Conservation (phyloP, 495 filamentous ascomycete species). For the Penicillium riverlandense region DNA sequence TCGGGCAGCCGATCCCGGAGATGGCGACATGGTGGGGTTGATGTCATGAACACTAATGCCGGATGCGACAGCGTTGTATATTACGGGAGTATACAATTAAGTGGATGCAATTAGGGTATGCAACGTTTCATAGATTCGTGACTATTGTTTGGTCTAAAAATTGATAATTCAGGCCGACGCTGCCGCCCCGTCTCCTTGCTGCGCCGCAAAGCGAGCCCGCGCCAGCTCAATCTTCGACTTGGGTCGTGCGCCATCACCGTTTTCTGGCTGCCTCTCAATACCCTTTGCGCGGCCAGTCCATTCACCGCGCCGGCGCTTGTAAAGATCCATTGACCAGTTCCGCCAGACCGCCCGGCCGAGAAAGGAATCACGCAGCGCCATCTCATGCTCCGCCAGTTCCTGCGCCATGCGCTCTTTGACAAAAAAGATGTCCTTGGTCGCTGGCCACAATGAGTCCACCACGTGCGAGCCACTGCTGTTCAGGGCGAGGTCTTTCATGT, state of each 20-base stretch:
- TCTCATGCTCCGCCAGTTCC: conserved; percentile 55
- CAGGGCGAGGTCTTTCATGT: conserved; percentile 57
- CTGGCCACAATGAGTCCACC: conserved; percentile 68
- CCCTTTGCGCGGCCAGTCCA: conserved; percentile 66
- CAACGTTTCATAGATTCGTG: too few relatives aligned
- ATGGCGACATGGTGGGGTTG: conserved; percentile 23
- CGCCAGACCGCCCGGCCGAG: conserved; percentile 80
- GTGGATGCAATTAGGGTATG: too few relatives aligned
- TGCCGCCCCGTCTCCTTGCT: conserved; percentile 12
- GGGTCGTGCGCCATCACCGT: conserved; percentile 19
- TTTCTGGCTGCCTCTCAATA: conserved; percentile 13
- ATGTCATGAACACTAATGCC: conserved; percentile 16
- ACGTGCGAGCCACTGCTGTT: conserved; percentile 71
- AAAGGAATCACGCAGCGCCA: conserved; percentile 61
- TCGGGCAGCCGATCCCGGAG: conserved; percentile 12
- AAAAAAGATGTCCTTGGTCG: conserved; percentile 56
- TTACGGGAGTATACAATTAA: too few relatives aligned
- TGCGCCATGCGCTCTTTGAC: conserved; percentile 61
- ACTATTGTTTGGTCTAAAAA: too few relatives aligned
- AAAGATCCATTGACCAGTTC: conserved; percentile 89
- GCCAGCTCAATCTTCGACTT: conserved; percentile 44
- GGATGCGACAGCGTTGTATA: too few relatives aligned
- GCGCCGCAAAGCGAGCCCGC: conserved; percentile 35
- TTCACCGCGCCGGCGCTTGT: conserved; percentile 57
- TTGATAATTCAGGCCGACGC: not conserved